These are phyloP conservation scores for Gynochthodes officinalis DNA, from an alignment of 257 asterid species.

Conservation along the genomic window DNA sequence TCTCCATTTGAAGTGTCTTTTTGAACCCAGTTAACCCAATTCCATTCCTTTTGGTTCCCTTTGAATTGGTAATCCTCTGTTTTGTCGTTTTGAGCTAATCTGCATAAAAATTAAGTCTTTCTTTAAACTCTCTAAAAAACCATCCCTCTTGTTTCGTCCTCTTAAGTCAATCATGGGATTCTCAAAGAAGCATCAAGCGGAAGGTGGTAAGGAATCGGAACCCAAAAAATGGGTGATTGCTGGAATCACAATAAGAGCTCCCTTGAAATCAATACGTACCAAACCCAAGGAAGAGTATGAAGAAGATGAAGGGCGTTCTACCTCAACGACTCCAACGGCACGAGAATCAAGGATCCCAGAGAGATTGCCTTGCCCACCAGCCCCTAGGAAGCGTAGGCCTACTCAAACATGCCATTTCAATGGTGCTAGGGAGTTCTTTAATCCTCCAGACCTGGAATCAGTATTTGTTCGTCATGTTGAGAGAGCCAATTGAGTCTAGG, in stretches of 20 bases:
- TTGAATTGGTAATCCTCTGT: neutral
- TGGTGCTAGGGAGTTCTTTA: slow-evolving; percentile 60
- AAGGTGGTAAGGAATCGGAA: slow-evolving; percentile 42
- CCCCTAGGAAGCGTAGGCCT: slow-evolving; percentile 83
- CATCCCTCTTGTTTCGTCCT: no score
- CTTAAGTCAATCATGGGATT: slow-evolving; percentile 42
- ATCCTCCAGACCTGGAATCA: slow-evolving; percentile 78
- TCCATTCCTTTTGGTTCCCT: neutral
- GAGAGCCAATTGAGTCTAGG: slow-evolving; percentile 40
- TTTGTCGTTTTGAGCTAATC: neutral
- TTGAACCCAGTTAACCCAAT: neutral
- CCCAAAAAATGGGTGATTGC: slow-evolving; percentile 66
- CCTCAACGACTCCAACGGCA: slow-evolving; percentile 79
- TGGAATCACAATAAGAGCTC: slow-evolving; percentile 56
- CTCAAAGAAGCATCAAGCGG: slow-evolving; percentile 54
- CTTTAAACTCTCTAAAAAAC: neutral
- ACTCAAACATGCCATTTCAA: slow-evolving; percentile 44
- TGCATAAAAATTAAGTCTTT: neutral
- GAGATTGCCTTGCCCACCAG: slow-evolving; percentile 62
- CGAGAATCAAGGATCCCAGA: slow-evolving; percentile 66
- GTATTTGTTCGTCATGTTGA: slow-evolving; percentile 61
- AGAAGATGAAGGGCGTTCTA: slow-evolving; percentile 34
- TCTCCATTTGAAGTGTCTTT: slow-evolving; percentile 20
- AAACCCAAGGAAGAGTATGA: slow-evolving; percentile 36
- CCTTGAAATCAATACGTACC: slow-evolving; percentile 51